Evolutionary conservation across 2,329 filamentous ascomycete genomes (phyloP).

Genomic region (Paramyrothecium sp.): DNA sequence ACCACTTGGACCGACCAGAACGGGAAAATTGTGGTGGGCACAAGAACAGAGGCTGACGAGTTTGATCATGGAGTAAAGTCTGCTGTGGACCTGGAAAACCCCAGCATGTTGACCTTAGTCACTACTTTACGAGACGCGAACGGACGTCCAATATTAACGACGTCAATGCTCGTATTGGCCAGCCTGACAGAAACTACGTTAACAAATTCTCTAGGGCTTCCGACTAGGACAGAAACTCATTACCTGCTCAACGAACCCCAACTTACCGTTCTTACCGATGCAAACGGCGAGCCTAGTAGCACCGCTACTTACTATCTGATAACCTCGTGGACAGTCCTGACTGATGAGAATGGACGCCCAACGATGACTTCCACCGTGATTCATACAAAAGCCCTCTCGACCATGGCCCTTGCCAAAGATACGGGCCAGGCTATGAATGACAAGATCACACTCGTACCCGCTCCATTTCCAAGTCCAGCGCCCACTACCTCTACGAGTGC

Average conservation of each 20-base stretch:
- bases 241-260: background rate
- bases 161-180: background rate
- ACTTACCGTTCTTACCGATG: background rate
- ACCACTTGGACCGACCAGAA: background rate
- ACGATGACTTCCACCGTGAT: background rate
- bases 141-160: background rate
- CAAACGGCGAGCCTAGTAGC: background rate
- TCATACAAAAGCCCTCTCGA: background rate
- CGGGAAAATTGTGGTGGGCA: background rate
- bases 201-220: background rate
- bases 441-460: background rate
- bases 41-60: background rate
- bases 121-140: background rate
- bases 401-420: background rate
- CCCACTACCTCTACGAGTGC: background rate
- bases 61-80: background rate
- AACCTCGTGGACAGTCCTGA: background rate
- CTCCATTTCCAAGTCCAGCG: background rate
- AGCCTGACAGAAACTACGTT: background rate
- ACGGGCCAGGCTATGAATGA: background rate
- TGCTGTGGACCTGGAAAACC: background rate
- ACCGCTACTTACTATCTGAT: background rate
- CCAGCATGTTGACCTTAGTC: background rate
- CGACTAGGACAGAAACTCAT: background rate
- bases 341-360: background rate